These are phyloP conservation scores for Cryptosporidium tyzzeri DNA, from an alignment of 169 alveolate genomes.

Conservation along the genomic window DNA sequence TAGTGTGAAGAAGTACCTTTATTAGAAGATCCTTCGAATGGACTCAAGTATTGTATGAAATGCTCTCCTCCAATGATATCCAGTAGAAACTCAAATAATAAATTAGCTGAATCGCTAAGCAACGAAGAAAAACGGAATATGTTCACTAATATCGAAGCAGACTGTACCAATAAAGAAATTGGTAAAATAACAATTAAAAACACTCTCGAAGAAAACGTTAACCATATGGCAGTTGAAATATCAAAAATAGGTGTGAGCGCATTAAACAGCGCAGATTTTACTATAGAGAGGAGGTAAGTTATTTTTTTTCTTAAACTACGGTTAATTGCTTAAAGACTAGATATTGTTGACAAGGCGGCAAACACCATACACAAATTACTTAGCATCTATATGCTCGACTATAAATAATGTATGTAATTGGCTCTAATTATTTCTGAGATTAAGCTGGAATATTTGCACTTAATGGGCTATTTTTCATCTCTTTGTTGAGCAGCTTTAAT, in stretches of 20 bases:
- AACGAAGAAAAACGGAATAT: not conserved
- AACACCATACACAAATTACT: conserved; percentile 42
- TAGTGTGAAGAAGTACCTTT: conserved; percentile 74
- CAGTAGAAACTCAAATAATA: not conserved
- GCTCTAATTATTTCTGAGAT: not conserved
- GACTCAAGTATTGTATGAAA: conserved; percentile 63
- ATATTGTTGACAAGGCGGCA: conserved; percentile 51
- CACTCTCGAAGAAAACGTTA: not conserved
- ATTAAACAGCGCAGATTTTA: not conserved
- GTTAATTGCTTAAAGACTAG: conserved; percentile 20
- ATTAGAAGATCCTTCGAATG: conserved; percentile 66
- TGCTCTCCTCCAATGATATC: conserved; percentile 58
- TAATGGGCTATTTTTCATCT: conserved; percentile 5
- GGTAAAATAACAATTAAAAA: not conserved
- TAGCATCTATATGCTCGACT: not conserved
- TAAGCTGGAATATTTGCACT: not conserved
- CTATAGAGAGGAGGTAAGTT: conserved; percentile 44
- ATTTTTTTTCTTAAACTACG: no score
- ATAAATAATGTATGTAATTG: not conserved
- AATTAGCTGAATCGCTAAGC: not conserved
- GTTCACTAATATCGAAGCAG: not conserved
- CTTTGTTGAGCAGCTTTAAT: conserved; percentile 73
- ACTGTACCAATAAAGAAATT: not conserved
- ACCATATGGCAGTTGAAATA: conserved; percentile 14
- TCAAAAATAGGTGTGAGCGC: conserved; percentile 24